phyloP scores from a whole-genome alignment of 148 eudicot genomes.

The Amaranthus palmeri region DNA sequence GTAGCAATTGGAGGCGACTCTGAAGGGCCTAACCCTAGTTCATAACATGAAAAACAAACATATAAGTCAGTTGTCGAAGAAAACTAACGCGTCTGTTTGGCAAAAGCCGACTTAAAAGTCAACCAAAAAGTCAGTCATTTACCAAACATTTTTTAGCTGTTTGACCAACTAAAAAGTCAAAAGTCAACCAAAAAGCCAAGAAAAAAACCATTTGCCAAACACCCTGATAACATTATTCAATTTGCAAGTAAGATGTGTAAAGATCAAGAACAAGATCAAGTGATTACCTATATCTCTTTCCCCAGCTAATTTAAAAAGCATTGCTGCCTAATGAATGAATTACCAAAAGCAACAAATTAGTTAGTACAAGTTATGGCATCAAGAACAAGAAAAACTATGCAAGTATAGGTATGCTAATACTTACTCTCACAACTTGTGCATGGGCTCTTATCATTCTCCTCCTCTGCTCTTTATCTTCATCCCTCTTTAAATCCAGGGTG shows the following conservation, averaged over 20 bases:
- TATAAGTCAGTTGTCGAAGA: background rate
- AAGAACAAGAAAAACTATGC: background rate
- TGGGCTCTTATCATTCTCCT: slow-evolving; percentile 91
- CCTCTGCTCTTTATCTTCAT: slow-evolving; percentile 68
- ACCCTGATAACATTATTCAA: background rate
- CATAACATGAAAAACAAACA: slow-evolving; percentile 6
- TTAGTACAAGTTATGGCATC: background rate
- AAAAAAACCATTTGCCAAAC: too few relatives aligned
- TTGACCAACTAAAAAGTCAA: too few relatives aligned
- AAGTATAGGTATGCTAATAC: slow-evolving; percentile 7
- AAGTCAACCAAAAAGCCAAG: too few relatives aligned
- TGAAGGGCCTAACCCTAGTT: slow-evolving; percentile 45
- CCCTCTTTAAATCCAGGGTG: slow-evolving; percentile 70
- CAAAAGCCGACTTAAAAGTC: too few relatives aligned
- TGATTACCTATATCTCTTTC: slow-evolving; percentile 68
- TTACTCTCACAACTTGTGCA: slow-evolving; percentile 94
- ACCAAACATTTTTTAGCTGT: too few relatives aligned
- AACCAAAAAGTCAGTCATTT: too few relatives aligned
- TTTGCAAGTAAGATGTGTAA: background rate
- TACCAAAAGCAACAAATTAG: slow-evolving; percentile 12
- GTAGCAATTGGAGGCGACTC: slow-evolving; percentile 46
- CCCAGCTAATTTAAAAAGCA: slow-evolving; percentile 95
- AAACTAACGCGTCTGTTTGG: background rate
- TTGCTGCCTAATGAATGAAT: slow-evolving; percentile 58
- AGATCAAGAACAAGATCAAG: slow-evolving; percentile 1